Conservation (phyloP, 2,329 filamentous ascomycete species). For the Pseudogymnoascus sp. region DNA sequence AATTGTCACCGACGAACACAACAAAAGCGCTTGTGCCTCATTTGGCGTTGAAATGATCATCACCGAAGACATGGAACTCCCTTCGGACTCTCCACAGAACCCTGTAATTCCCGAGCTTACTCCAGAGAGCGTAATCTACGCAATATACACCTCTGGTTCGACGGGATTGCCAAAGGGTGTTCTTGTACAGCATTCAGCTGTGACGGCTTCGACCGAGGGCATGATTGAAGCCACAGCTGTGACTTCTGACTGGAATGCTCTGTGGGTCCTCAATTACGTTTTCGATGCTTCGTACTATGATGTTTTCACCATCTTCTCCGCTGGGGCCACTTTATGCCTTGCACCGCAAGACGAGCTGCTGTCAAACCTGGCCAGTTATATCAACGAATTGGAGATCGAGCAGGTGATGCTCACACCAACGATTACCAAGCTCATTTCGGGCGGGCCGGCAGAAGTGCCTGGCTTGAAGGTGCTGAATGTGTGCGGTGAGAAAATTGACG, state of each 20-base stretch:
- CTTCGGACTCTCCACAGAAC: neutral
- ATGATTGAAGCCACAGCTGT: constrained; percentile 10
- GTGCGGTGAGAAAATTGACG: constrained; percentile 9
- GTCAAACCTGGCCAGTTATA: constrained; percentile 8
- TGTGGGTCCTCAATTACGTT: constrained; percentile 7
- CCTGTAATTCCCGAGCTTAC: neutral
- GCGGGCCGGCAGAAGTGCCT: constrained; percentile 10
- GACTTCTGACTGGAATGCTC: constrained; percentile 18
- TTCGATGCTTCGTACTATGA: constrained; percentile 14
- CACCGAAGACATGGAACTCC: neutral
- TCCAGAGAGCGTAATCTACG: constrained; percentile 2
- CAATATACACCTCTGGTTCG: constrained; percentile 10
- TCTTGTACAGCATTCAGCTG: neutral
- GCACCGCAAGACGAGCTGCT: constrained; percentile 3
- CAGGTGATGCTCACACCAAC: constrained; percentile 12
- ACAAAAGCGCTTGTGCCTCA: neutral
- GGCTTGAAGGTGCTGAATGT: constrained; percentile 9
- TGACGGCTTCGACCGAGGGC: neutral
- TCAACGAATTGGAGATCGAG: constrained; percentile 11
- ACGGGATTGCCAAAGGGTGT: constrained; percentile 8
- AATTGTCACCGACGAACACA: constrained; percentile 1
- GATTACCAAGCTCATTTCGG: constrained; percentile 7
- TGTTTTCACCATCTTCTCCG: constrained; percentile 11
- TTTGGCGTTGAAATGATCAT: constrained; percentile 7
- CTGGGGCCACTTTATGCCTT: constrained; percentile 2